Percentiles rank a stretch among this genome's conserved stretches.
Evolutionary conservation across 768 basidiomycete species (phyloP).

Genomic region (Termitomyces sp.): DNA sequence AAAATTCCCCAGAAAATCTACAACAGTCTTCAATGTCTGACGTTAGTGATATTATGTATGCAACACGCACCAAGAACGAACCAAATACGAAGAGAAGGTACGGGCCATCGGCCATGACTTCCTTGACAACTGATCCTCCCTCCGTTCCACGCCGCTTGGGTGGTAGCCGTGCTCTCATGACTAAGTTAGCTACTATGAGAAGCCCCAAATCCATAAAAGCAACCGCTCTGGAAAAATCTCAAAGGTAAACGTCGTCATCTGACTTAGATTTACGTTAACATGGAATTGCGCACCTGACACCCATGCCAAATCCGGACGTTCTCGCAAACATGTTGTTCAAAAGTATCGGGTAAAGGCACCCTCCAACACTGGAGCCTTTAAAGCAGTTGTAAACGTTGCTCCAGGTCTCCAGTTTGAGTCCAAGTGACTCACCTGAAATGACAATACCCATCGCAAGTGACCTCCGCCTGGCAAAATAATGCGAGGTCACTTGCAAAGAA

Average conservation of each 20-base stretch:
- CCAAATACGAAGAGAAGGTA: slow-evolving; percentile 41
- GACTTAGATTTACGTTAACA: slow-evolving; percentile 18
- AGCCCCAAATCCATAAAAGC: slow-evolving; percentile 43
- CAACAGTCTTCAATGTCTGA: not conserved
- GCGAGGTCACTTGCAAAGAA: slow-evolving; percentile 46
- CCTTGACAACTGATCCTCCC: slow-evolving; percentile 23
- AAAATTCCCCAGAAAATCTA: slow-evolving; percentile 48
- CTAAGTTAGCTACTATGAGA: slow-evolving; percentile 37
- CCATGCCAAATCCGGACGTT: slow-evolving; percentile 36
- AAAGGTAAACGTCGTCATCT: slow-evolving; percentile 16
- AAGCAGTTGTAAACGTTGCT: not conserved
- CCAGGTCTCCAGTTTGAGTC: not conserved
- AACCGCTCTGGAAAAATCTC: slow-evolving; percentile 29
- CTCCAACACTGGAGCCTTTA: slow-evolving; percentile 44
- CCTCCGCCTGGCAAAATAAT: slow-evolving; percentile 47
- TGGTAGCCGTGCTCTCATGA: slow-evolving; percentile 40
- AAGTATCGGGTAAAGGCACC: slow-evolving; percentile 49
- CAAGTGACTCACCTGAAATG: slow-evolving; percentile 35
- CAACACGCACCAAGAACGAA: slow-evolving; percentile 28
- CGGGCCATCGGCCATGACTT: slow-evolving; percentile 36
- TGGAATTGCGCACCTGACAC: slow-evolving; percentile 33
- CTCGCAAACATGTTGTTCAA: slow-evolving; percentile 43
- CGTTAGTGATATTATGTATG: not conserved
- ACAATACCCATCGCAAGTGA: slow-evolving; percentile 55
- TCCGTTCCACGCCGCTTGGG: slow-evolving; percentile 19